These are phyloP conservation scores for Podila horticola DNA, from an alignment of 192 early-diverging fungal genomes.

Conservation along the genomic window DNA sequence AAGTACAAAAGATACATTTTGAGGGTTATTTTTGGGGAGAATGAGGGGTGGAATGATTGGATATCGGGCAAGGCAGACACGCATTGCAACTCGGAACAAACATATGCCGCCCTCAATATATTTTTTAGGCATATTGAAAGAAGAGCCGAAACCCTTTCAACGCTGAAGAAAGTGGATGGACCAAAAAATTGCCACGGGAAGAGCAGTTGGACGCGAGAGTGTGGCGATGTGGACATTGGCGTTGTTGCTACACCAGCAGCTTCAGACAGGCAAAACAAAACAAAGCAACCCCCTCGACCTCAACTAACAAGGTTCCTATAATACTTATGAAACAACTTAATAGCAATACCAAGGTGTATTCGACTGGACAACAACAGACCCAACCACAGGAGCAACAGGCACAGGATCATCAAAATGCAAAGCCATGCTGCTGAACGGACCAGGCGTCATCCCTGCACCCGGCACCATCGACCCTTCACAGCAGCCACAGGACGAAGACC, in stretches of 20 bases:
- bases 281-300: neutral
- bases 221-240: no score
- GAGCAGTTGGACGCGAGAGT: no score
- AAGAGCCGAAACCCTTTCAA: neutral
- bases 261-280: neutral
- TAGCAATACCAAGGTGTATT: slow-evolving; percentile 46
- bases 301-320: neutral
- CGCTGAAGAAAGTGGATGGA: no score
- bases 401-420: slow-evolving; percentile 19
- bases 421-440: slow-evolving; percentile 21
- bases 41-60: neutral
- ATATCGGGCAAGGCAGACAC: neutral
- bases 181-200: no score
- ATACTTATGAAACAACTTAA: neutral
- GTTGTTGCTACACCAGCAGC: neutral
- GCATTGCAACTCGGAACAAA: slow-evolving; percentile 1
- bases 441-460: neutral
- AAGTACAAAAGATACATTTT: slow-evolving; percentile 17
- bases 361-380: slow-evolving; percentile 21
- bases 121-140: neutral
- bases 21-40: neutral
- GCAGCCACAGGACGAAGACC: neutral
- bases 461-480: neutral
- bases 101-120: neutral
- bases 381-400: slow-evolving; percentile 9